A percentile compares a stretch with the other conserved stretches of the same genome.
phyloP scores from a whole-genome alignment of 805 yeast genomes.

The Candida maesae region DNA sequence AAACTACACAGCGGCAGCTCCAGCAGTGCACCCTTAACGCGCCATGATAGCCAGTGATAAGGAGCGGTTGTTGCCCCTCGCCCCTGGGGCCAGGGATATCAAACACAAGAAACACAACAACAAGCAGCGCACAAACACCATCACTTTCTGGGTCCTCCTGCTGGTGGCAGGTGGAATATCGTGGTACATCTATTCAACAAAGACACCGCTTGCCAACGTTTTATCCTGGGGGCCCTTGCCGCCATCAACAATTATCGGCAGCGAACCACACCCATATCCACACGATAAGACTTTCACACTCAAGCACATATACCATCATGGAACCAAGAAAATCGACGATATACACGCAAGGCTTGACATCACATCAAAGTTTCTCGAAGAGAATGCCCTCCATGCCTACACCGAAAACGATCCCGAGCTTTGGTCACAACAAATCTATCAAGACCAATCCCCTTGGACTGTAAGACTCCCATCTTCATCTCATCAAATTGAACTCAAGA shows the following conservation, averaged over 20 bases:
- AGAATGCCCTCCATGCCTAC: conserved; percentile 9
- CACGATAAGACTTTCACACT: conserved; percentile 29
- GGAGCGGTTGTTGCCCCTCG: conserved; percentile 4
- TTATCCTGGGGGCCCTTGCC: not conserved
- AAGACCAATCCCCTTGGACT: conserved; percentile 38
- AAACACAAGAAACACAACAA: not conserved
- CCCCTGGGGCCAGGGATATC: conserved; percentile 1
- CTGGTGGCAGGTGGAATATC: not conserved
- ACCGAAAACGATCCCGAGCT: conserved; percentile 12
- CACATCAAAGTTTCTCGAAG: conserved; percentile 36
- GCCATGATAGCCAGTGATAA: conserved; percentile 4
- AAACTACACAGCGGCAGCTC: no score
- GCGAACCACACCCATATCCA: no score
- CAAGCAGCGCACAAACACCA: not conserved
- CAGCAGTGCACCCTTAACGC: no score
- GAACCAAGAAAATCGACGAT: conserved; percentile 41
- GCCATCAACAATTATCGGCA: not conserved
- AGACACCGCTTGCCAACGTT: no score
- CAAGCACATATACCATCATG: conserved; percentile 61
- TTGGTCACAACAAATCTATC: conserved; percentile 18
- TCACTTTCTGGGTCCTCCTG: not conserved
- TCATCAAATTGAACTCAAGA: conserved; percentile 26
- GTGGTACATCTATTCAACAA: not conserved
- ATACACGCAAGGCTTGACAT: conserved; percentile 49
- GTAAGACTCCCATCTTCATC: conserved; percentile 29